phyloP scores from a whole-genome alignment of 768 basidiomycete species.

The Butyriboletus loyo region DNA sequence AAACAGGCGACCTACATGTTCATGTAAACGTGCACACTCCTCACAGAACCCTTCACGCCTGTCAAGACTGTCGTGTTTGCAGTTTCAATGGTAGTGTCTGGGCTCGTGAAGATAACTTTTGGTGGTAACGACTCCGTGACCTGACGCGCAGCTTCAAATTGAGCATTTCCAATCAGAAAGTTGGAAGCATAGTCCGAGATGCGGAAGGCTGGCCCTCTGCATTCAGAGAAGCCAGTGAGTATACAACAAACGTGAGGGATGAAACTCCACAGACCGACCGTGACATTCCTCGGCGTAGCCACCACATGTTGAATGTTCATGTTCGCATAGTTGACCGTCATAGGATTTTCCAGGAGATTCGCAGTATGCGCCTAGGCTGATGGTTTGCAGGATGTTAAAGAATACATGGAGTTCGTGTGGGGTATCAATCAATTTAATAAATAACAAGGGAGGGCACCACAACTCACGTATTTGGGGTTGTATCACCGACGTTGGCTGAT shows the following conservation, averaged over 20 bases:
- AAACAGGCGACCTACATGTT: constrained; percentile 52
- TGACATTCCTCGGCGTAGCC: constrained; percentile 65
- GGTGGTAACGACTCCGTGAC: constrained; percentile 48
- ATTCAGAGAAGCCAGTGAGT: not conserved
- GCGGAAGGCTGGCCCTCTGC: constrained; percentile 72
- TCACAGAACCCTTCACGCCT: constrained; percentile 57
- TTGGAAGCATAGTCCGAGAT: constrained; percentile 77
- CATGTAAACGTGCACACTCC: constrained; percentile 67
- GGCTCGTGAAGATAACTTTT: constrained; percentile 12
- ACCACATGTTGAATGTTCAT: constrained; percentile 72
- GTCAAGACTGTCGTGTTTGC: constrained; percentile 31
- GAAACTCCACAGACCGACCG: constrained; percentile 49
- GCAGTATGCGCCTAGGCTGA: constrained; percentile 68
- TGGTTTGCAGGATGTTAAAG: not conserved
- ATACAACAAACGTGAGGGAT: not conserved
- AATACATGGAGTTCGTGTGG: not conserved
- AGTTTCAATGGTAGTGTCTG: constrained; percentile 18
- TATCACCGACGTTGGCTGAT: constrained; percentile 77
- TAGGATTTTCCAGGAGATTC: constrained; percentile 68
- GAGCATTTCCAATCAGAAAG: constrained; percentile 63
- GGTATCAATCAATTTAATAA: not conserved
- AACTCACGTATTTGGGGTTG: constrained; percentile 74
- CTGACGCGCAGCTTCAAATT: constrained; percentile 64
- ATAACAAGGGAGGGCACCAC: not conserved
- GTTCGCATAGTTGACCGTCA: constrained; percentile 68